Evolutionary conservation across 306 rosid species (phyloP), one percentile per base, ranked within the genome.

Genomic region (Trifolium fragiferum): DNA sequence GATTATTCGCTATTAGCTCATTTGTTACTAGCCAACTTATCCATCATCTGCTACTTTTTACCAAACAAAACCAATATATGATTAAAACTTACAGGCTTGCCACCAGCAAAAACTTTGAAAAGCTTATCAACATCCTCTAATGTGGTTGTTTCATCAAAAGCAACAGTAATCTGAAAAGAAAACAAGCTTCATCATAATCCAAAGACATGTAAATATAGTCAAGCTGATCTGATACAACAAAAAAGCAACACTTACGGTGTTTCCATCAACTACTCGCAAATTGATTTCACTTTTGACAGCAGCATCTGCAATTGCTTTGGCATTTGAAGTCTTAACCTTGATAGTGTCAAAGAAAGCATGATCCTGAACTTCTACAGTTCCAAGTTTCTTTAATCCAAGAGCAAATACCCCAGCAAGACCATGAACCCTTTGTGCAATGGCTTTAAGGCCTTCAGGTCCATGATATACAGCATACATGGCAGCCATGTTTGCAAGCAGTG

Each of bases 391-490:
- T 64, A 95, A 38, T 78, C 99, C 99, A 73, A 87, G 86, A 35
- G 98, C 87, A 85, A 95, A 89, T 14, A 54, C 87, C 27, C 98
- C 97, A 33, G 99, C 98, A 72, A 95, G 99, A 80, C 98, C 98
- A 80, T 95, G 99, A 80, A 85, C 96, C 70, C 99, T 84, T 55
- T 89, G 86, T 6, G 88, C 91, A 20, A 95, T 95, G 72, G 81
- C 68, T 72, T 95, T 92, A 76, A 95, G 97, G 70, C 99, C 99
- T 82, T 85, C 92, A 13, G 99, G 98, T 83, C 99, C 99, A 71
- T 95, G 99, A 80, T 95, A 95, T 57, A 95, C 98, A 21, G 99
- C 99, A 76, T 77, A 95, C 99, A 95, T 90, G 68, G 99, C 98
- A 81, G 99, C 93, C 99, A 95, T 95, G 88, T 95, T 95, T 74